Conservation (phyloP, 2,329 filamentous ascomycete species). For the Claviceps humidiphila region DNA sequence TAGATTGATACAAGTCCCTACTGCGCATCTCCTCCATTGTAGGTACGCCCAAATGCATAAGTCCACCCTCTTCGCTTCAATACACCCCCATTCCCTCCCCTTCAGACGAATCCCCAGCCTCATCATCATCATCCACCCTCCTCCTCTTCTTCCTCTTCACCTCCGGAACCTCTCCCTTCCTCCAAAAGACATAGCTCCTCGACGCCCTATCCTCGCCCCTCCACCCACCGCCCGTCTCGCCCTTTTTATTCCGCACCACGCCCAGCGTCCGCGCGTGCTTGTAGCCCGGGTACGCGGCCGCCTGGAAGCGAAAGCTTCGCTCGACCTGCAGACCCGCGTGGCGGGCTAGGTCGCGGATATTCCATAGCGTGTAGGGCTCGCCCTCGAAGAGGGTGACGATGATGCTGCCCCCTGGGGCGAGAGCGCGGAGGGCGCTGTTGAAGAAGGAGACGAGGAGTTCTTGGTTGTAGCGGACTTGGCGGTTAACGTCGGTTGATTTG, state of each 20-base stretch:
- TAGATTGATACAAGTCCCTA: no score
- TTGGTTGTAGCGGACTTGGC: slow-evolving; percentile 88
- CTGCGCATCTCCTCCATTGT: no score
- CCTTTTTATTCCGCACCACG: slow-evolving; percentile 37
- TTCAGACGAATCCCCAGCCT: slow-evolving; percentile 1
- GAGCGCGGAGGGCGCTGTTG: slow-evolving; percentile 28
- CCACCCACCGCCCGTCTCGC: slow-evolving; percentile 29
- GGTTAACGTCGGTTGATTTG: slow-evolving; percentile 81
- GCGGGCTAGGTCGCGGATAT: slow-evolving; percentile 73
- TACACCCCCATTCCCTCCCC: slow-evolving; percentile 12
- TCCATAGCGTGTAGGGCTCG: slow-evolving; percentile 93
- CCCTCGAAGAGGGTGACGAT: slow-evolving; percentile 85
- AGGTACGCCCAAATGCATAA: slow-evolving; percentile 1
- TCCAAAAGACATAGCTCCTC: slow-evolving; percentile 49
- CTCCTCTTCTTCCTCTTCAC: slow-evolving; percentile 19
- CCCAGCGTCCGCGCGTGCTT: slow-evolving; percentile 61
- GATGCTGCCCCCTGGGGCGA: slow-evolving; percentile 43
- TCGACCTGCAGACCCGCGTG: slow-evolving; percentile 60
- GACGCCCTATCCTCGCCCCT: slow-evolving; percentile 30
- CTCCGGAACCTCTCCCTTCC: slow-evolving; percentile 36
- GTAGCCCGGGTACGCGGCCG: slow-evolving; percentile 58
- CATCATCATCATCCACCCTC: slow-evolving; percentile 2
- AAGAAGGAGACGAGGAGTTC: slow-evolving; percentile 62
- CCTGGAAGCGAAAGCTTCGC: slow-evolving; percentile 56
- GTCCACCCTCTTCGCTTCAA: slow-evolving; percentile 3